These are phyloP conservation scores for Epithele typhae DNA, from an alignment of 768 basidiomycete species.

Conservation along the genomic window DNA sequence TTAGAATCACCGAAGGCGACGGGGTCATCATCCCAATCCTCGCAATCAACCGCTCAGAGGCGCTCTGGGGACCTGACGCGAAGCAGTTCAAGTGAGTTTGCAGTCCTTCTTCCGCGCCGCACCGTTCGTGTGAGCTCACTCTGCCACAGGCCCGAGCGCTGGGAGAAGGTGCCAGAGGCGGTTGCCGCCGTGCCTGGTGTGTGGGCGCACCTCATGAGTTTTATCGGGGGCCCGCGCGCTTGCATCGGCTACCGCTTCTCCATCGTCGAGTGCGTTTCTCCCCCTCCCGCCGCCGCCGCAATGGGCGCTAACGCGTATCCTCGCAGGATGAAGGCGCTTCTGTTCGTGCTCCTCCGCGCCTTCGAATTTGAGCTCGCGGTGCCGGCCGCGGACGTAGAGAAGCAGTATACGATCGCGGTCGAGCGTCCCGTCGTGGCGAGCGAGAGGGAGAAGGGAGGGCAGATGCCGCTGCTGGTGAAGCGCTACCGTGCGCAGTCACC, in stretches of 20 bases:
- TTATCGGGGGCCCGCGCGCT: slow-evolving; percentile 57
- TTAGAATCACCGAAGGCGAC: slow-evolving; percentile 22
- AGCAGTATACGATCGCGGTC: slow-evolving; percentile 12
- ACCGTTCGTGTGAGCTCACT: too few species aligned
- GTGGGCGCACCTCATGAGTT: slow-evolving; percentile 55
- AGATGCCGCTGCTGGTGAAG: slow-evolving; percentile 15
- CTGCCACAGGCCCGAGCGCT: slow-evolving; percentile 68
- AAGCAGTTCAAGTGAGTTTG: slow-evolving; percentile 52
- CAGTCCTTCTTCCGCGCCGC: too few species aligned
- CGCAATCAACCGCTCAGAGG: slow-evolving; percentile 44
- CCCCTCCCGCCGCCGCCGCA: not conserved
- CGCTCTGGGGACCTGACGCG: slow-evolving; percentile 61
- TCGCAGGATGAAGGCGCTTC: slow-evolving; percentile 25
- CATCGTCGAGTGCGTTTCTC: slow-evolving; percentile 45
- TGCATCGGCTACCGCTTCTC: slow-evolving; percentile 69
- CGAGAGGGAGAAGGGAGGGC: slow-evolving; percentile 12
- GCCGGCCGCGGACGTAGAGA: slow-evolving; percentile 17
- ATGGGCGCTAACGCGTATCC: not conserved
- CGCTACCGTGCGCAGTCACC: too few species aligned
- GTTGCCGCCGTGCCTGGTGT: slow-evolving; percentile 50
- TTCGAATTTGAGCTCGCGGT: slow-evolving; percentile 28
- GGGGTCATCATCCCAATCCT: slow-evolving; percentile 46
- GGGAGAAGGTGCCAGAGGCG: slow-evolving; percentile 43
- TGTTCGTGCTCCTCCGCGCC: slow-evolving; percentile 27
- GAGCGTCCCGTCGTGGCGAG: slow-evolving; percentile 19